Percentiles rank a stretch among this genome's conserved stretches.
These are phyloP conservation scores for Phaeosphaeria sp. DNA, from an alignment of 2,329 filamentous ascomycete species.

Conservation along the genomic window DNA sequence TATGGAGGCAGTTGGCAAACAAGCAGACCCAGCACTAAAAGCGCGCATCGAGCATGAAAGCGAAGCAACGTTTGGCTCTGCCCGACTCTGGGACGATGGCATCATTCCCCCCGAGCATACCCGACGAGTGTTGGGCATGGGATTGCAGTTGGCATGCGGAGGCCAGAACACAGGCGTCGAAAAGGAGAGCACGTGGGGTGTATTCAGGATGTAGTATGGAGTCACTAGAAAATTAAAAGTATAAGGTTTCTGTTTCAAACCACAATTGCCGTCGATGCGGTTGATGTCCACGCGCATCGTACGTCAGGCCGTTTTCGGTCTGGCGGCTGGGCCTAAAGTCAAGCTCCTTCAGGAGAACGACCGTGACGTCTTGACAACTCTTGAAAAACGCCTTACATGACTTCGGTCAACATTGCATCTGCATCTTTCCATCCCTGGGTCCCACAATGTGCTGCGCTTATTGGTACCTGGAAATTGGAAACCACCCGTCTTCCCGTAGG, in stretches of 20 bases:
- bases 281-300: slow-evolving; percentile 5
- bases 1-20: slow-evolving; percentile 92
- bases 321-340: slow-evolving; percentile 7
- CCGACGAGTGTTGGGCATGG: slow-evolving; percentile 56
- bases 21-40: slow-evolving; percentile 79
- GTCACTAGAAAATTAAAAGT: neutral
- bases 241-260: neutral
- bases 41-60: slow-evolving; percentile 88
- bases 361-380: neutral
- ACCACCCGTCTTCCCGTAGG: neutral
- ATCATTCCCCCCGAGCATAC: slow-evolving; percentile 60
- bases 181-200: slow-evolving; percentile 47
- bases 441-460: neutral
- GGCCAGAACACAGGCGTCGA: slow-evolving; percentile 42
- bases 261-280: neutral
- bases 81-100: slow-evolving; percentile 79
- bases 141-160: slow-evolving; percentile 55
- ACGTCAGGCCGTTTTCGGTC: neutral
- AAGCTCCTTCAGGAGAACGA: neutral
- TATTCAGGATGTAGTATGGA: slow-evolving; percentile 48
- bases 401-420: neutral
- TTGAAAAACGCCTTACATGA: neutral
- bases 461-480: neutral
- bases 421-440: neutral
- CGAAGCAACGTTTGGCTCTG: slow-evolving; percentile 85